A percentile compares a stretch with the other conserved stretches of the same genome.
These are phyloP conservation scores for Dimocarpus longan DNA, from an alignment of 345 rosid genomes.

Conservation along the genomic window DNA sequence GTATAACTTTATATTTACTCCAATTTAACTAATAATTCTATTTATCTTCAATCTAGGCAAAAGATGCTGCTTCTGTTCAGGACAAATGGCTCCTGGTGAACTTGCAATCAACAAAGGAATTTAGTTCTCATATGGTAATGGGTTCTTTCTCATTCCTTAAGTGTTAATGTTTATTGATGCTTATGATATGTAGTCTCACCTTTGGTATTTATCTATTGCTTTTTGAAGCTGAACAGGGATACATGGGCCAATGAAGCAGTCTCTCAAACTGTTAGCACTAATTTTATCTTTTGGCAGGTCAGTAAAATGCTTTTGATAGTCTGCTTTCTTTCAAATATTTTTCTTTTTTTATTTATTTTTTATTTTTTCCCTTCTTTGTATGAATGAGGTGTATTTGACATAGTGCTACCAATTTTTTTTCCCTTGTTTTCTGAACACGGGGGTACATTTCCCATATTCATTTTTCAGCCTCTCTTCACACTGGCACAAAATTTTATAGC, in stretches of 20 bases:
- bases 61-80: conserved; percentile 68
- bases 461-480: not conserved
- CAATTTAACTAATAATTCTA: conserved; percentile 9
- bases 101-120: conserved; percentile 88
- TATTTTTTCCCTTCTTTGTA: not conserved
- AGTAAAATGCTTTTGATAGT: conserved; percentile 16
- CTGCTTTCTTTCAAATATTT: not conserved
- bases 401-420: not conserved
- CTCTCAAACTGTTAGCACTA: conserved; percentile 78
- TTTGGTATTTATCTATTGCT: conserved; percentile 27
- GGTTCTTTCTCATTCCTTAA: conserved; percentile 1
- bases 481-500: not conserved
- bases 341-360: not conserved
- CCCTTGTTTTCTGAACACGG: too few relatives aligned
- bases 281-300: conserved; percentile 99
- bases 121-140: conserved; percentile 91
- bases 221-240: conserved; percentile 89
- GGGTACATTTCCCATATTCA: not conserved
- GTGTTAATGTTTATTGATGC: conserved; percentile 4
- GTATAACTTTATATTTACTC: conserved; percentile 11
- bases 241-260: conserved; percentile 99
- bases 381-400: not conserved
- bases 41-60: conserved; percentile 57
- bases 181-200: not conserved
- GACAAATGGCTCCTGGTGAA: conserved; percentile 97